These are phyloP conservation scores for Chrysosphaeria jannelii DNA, from an alignment of 2,329 filamentous ascomycete genomes.

Conservation along the genomic window DNA sequence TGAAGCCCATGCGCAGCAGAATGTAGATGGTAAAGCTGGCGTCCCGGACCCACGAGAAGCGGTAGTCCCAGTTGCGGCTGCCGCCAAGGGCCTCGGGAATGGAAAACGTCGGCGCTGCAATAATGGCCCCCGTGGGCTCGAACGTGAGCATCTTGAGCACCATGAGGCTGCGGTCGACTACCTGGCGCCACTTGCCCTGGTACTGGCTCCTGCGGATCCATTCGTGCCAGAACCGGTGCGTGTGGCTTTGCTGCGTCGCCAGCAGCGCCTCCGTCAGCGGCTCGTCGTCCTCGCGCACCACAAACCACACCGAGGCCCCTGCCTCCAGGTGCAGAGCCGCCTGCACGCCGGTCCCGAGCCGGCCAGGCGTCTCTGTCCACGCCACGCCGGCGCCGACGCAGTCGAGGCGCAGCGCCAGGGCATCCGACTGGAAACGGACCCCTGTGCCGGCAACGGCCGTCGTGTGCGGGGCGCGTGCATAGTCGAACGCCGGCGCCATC, in stretches of 20 bases:
- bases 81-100: constrained; percentile 47
- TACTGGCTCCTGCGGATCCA: constrained; percentile 45
- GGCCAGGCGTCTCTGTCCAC: constrained; percentile 7
- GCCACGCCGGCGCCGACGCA: neutral
- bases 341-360: constrained; percentile 30
- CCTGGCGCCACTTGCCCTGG: constrained; percentile 41
- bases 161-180: constrained; percentile 39
- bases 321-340: constrained; percentile 28
- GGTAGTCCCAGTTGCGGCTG: constrained; percentile 35
- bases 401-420: no score
- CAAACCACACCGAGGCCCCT: constrained; percentile 37
- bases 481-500: constrained; percentile 43
- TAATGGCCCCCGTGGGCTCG: constrained; percentile 49
- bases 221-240: constrained; percentile 39
- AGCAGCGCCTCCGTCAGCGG: constrained; percentile 27
- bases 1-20: constrained; percentile 45
- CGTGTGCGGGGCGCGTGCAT: constrained; percentile 30
- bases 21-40: constrained; percentile 54
- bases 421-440: no score
- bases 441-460: constrained; percentile 29
- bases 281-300: constrained; percentile 30
- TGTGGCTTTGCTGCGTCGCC: constrained; percentile 33
- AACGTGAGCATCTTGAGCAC: constrained; percentile 50
- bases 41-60: constrained; percentile 54
- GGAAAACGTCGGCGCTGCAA: constrained; percentile 49